Evolutionary conservation across 2,329 filamentous ascomycete genomes (phyloP), one percentile per base, ranked within the genome.

Genomic region (Rhytidhysteron rufulum): DNA sequence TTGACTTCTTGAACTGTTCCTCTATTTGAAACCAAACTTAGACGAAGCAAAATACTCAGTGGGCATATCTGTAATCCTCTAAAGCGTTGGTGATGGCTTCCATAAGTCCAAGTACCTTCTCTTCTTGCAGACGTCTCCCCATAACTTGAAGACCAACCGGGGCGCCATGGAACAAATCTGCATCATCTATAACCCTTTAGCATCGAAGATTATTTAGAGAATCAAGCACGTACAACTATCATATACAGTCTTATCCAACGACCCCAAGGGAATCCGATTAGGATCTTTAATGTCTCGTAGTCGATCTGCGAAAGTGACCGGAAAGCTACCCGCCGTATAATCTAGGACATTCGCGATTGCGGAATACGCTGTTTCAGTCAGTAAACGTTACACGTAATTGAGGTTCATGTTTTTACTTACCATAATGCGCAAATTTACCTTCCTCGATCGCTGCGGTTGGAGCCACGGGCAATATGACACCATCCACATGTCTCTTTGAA

Each of bases 71-170:
- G 13, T 40, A 40, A 18, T 40, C 7, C 22, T 40, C 10, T 18
- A 40, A 13, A 4, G 38, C 38, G 8, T 21, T 31, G 4, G 16
- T 5, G 6, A 40, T 21, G 15, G 31, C 38, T 13, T 24, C 30
- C 38, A 40, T 44, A 34, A 56, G 29, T 4, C 37, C 49, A 16
- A 57, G 27, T 11, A 53, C 49, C 22, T 44, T 47, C 40, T 57
- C 54, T 40, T 57, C 54, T 31, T 55, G 49, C 37, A 53, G 34
- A 18, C 54, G 44, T 31, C 36, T 37, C 10, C 52, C 45, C 34
- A 57, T 43, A 2, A 57, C 34, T 41, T 57, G 54, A 31, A 57
- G 20, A 5, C 50, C 49, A 8, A 57, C 51, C 10, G 54, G 53
- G 40, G 54, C 44, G 18, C 40, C 42, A 11, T 51, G 41, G 10